Percentiles rank a stretch among this genome's conserved stretches.
Evolutionary conservation across 1,284 basidiomycete genomes (phyloP).

Genomic region (Ceratobasidium sp.): DNA sequence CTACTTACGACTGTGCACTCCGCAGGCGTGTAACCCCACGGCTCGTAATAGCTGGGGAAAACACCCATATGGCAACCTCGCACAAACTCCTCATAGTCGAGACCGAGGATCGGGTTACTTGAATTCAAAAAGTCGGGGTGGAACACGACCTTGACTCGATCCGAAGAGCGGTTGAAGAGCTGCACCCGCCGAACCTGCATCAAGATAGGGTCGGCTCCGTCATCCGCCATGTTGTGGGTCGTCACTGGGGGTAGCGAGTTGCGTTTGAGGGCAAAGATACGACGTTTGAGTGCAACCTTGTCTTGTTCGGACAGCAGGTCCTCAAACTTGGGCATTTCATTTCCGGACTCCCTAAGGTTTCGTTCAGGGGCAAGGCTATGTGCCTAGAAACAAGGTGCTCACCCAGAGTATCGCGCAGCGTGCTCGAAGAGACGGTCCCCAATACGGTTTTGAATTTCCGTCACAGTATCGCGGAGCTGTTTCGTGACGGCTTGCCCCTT

Average conservation of each 20-base stretch:
- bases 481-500: constrained; percentile 99
- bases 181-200: constrained; percentile 94
- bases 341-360: constrained; percentile 72
- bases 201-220: constrained; percentile 89
- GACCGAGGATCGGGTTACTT: constrained; percentile 95
- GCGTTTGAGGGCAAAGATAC: constrained; percentile 95
- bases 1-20: constrained; percentile 81
- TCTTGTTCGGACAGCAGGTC: constrained; percentile 90
- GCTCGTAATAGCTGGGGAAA: constrained; percentile 96
- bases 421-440: constrained; percentile 93
- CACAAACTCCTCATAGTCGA: constrained; percentile 99
- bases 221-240: constrained; percentile 98
- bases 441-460: constrained; percentile 92
- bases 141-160: constrained; percentile 97
- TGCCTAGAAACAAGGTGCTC: constrained; percentile 51
- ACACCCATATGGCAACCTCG: constrained; percentile 97
- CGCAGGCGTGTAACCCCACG: constrained; percentile 90
- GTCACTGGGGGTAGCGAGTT: constrained; percentile 92
- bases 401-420: constrained; percentile 92
- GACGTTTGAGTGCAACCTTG: constrained; percentile 94
- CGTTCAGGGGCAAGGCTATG: constrained; percentile 25
- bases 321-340: constrained; percentile 74
- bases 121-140: constrained; percentile 98
- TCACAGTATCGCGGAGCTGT: constrained; percentile 93
- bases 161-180: constrained; percentile 84